Evolutionary conservation across 2,329 filamentous ascomycete species (phyloP).

Genomic region (Plenodomus biglobosus): DNA sequence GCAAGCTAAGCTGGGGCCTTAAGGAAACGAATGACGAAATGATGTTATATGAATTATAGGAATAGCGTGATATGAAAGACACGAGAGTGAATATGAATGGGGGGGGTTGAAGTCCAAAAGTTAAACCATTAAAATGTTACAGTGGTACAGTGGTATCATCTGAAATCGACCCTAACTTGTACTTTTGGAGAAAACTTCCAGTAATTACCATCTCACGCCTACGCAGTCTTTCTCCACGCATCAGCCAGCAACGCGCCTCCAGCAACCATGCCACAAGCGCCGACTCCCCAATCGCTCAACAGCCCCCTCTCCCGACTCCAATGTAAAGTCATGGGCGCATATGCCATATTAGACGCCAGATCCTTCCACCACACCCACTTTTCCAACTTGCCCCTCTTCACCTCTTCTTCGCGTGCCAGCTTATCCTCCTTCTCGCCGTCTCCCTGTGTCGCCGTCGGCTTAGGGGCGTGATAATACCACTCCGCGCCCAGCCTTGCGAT

Average conservation of each 20-base stretch:
- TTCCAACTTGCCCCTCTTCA: slow-evolving; percentile 31
- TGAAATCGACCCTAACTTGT: too few species aligned
- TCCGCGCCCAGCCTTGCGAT: slow-evolving; percentile 61
- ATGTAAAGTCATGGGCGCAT: slow-evolving; percentile 81
- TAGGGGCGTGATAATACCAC: slow-evolving; percentile 33
- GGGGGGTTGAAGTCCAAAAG: too few species aligned
- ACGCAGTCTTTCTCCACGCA: slow-evolving; percentile 48
- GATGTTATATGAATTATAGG: neutral
- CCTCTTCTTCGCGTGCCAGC: slow-evolving; percentile 35
- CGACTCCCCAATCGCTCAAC: slow-evolving; percentile 61
- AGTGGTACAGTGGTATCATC: neutral
- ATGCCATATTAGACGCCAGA: slow-evolving; percentile 69
- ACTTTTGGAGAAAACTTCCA: too few species aligned
- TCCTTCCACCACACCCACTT: slow-evolving; percentile 62
- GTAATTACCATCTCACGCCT: neutral
- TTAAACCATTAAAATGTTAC: too few species aligned
- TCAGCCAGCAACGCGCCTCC: slow-evolving; percentile 49
- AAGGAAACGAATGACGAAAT: too few species aligned
- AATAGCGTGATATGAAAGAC: neutral
- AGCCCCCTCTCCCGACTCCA: slow-evolving; percentile 67
- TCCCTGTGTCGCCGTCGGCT: slow-evolving; percentile 15
- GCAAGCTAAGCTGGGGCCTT: too few species aligned
- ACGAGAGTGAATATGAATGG: too few species aligned
- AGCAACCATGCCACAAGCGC: slow-evolving; percentile 58
- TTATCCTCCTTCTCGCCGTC: slow-evolving; percentile 54